phyloP scores from a whole-genome alignment of 106 monocot species.

The Dioscorea zingiberensis region DNA sequence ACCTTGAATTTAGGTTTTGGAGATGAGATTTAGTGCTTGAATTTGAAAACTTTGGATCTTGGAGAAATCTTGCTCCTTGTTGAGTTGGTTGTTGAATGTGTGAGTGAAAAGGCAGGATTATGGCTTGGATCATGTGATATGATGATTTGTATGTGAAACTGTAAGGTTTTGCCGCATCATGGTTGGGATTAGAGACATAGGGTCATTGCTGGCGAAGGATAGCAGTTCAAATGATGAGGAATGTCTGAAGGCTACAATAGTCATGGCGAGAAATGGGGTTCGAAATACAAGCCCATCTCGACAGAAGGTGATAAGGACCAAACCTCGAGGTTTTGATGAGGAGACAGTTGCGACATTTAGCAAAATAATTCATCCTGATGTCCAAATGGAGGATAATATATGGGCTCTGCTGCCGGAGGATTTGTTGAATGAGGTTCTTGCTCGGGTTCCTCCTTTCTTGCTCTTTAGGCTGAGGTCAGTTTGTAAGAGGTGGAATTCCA shows the following conservation, averaged over 20 bases:
- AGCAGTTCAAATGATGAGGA: constrained; percentile 7
- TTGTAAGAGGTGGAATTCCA: constrained; percentile 62
- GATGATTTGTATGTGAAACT: too few relatives aligned
- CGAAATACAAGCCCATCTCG: constrained; percentile 58
- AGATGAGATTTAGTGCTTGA: too few relatives aligned
- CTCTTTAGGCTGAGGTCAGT: constrained; percentile 60
- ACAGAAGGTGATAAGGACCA: constrained; percentile 62
- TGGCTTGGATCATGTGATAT: too few relatives aligned
- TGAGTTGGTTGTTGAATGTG: too few relatives aligned
- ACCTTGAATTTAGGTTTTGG: too few relatives aligned
- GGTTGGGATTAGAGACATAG: too few relatives aligned
- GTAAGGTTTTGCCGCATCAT: too few relatives aligned
- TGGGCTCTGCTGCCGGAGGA: constrained; percentile 64
- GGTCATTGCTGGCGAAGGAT: too few relatives aligned
- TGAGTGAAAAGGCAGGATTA: too few relatives aligned
- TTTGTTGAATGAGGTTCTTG: constrained; percentile 66
- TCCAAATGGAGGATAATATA: constrained; percentile 63
- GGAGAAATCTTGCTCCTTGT: too few relatives aligned
- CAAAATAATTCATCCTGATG: constrained; percentile 43
- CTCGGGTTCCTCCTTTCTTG: constrained; percentile 64
- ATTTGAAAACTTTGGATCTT: too few relatives aligned
- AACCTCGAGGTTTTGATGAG: constrained; percentile 77
- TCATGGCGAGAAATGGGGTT: constrained; percentile 5
- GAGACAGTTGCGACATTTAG: constrained; percentile 52
- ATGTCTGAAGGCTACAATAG: constrained; percentile 1